These are phyloP conservation scores for Mycena polygramma DNA, from an alignment of 768 basidiomycete genomes.

Conservation along the genomic window DNA sequence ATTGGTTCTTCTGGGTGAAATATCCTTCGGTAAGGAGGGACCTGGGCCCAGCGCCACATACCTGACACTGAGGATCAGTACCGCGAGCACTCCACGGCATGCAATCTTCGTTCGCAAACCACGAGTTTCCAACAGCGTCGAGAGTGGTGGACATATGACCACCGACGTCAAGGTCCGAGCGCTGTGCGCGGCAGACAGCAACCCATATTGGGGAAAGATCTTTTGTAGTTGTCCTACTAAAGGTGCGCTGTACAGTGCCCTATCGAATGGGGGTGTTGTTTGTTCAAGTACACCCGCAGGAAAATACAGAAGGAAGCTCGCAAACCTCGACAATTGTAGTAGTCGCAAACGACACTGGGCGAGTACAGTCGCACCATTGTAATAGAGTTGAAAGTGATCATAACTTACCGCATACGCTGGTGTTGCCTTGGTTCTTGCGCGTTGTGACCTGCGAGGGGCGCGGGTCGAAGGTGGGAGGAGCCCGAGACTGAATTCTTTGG, in stretches of 20 bases:
- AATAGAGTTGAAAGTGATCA: background rate
- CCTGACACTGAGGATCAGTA: background rate
- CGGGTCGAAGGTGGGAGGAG: constrained; percentile 1
- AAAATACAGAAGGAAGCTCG: no score
- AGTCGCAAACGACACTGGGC: background rate
- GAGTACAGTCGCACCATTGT: background rate
- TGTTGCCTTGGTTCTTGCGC: background rate
- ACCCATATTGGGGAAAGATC: constrained; percentile 22
- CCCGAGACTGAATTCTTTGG: constrained; percentile 5
- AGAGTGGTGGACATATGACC: background rate
- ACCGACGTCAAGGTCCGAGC: background rate
- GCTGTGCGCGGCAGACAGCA: constrained; percentile 19
- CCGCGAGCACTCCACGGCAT: background rate
- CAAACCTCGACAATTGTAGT: constrained; percentile 8
- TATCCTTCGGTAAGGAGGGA: background rate
- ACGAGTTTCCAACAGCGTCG: background rate
- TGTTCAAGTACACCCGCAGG: background rate
- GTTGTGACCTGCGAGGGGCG: constrained; percentile 1
- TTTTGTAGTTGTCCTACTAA: constrained; percentile 14
- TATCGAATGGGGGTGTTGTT: background rate
- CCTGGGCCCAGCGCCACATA: no score
- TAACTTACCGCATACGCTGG: background rate
- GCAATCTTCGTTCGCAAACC: constrained; percentile 3
- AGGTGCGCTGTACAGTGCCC: constrained; percentile 18
- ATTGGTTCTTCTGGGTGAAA: background rate